These are phyloP conservation scores for Draba incana DNA, from an alignment of 345 rosid genomes.

Conservation along the genomic window DNA sequence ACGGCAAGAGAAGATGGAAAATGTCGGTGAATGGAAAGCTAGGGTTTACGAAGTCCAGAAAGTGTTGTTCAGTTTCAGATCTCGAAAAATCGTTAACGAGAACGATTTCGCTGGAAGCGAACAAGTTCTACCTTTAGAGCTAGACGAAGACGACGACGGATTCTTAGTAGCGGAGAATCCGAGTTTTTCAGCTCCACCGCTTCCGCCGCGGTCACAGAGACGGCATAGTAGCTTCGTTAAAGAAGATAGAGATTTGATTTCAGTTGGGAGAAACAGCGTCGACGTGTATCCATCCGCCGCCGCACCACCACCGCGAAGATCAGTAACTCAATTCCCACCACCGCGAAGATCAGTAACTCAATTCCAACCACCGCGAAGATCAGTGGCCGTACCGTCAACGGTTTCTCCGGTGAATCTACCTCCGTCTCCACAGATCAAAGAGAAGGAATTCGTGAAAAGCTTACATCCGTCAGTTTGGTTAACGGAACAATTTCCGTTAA, in stretches of 20 bases:
- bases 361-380: conserved; percentile 45
- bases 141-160: conserved; percentile 95
- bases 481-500: conserved; percentile 91
- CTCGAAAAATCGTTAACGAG: conserved; percentile 64
- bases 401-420: conserved; percentile 36
- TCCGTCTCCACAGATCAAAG: conserved; percentile 67
- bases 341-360: conserved; percentile 50
- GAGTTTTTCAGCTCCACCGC: conserved; percentile 47
- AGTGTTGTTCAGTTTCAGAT: conserved; percentile 79
- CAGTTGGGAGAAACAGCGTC: conserved; percentile 84
- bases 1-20: conserved; percentile 83
- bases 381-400: conserved; percentile 38
- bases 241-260: conserved; percentile 72
- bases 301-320: conserved; percentile 43
- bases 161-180: conserved; percentile 90
- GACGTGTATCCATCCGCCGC: conserved; percentile 61
- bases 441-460: conserved; percentile 79
- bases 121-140: conserved; percentile 73
- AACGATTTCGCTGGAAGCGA: conserved; percentile 71
- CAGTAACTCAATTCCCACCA: conserved; percentile 39
- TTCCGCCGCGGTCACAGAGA: conserved; percentile 47
- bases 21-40: conserved; percentile 89
- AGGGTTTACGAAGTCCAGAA: conserved; percentile 82
- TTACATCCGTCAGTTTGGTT: conserved; percentile 91
- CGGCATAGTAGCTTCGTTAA: conserved; percentile 95